These are phyloP conservation scores for Panicum miliaceum DNA, from an alignment of 176 grass and related monocot genomes.

Conservation along the genomic window DNA sequence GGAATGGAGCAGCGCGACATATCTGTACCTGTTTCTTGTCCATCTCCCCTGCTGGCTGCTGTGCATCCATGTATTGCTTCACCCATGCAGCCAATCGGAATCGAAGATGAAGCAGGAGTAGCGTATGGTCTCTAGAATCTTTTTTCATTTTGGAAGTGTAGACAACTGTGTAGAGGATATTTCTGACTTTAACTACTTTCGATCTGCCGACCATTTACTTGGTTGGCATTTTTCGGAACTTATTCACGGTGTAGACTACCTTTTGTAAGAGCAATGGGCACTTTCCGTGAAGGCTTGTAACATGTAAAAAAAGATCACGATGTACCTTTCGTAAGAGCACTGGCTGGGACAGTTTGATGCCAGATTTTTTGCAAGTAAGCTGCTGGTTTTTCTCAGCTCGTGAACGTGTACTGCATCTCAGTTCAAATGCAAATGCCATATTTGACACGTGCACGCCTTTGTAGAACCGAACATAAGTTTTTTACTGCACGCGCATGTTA, in stretches of 20 bases:
- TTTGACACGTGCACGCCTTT: background rate
- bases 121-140: conserved; percentile 13
- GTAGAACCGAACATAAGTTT: no score
- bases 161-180: background rate
- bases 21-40: conserved; percentile 74
- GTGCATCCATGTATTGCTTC: conserved; percentile 76
- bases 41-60: conserved; percentile 94
- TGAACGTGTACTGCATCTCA: no score
- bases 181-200: background rate
- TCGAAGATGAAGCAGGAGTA: conserved; percentile 59
- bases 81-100: conserved; percentile 54
- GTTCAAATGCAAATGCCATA: background rate
- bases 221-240: background rate
- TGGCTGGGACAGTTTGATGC: background rate
- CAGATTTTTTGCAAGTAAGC: background rate
- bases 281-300: background rate
- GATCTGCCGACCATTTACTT: background rate
- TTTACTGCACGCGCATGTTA: background rate
- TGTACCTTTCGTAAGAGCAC: background rate
- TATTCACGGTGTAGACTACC: background rate
- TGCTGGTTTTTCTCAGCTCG: no score
- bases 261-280: no score
- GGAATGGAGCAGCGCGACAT: conserved; percentile 91
- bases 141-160: background rate
- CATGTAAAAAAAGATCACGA: background rate